These are phyloP conservation scores for Penstemon davidsonii DNA, from an alignment of 257 asterid species.

Conservation along the genomic window DNA sequence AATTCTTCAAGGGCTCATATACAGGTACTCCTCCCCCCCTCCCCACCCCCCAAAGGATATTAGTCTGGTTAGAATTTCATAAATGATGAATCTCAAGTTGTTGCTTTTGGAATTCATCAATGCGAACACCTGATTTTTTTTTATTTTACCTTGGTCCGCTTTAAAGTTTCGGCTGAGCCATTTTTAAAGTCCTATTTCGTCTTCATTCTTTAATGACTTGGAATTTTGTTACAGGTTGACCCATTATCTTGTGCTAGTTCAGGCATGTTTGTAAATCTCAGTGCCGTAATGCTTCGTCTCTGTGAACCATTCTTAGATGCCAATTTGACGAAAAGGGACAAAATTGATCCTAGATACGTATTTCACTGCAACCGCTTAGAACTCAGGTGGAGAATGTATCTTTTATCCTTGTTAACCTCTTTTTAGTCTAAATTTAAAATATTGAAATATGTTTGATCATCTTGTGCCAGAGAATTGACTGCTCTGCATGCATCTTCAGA, in stretches of 20 bases:
- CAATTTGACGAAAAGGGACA: conserved; percentile 79
- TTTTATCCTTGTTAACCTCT: conserved; percentile 9
- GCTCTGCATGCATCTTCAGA: conserved; percentile 97
- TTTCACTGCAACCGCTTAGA: conserved; percentile 67
- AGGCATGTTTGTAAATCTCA: conserved; percentile 93
- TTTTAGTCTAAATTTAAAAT: conserved; percentile 5
- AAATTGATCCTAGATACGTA: conserved; percentile 85
- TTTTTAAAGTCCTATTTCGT: not conserved
- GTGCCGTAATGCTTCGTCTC: conserved; percentile 89
- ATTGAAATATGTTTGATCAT: conserved; percentile 27
- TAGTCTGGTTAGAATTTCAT: not conserved
- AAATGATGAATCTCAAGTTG: not conserved
- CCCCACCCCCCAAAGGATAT: not conserved
- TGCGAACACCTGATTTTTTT: conserved; percentile 5
- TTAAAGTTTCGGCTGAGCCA: conserved; percentile 2
- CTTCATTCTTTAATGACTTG: conserved; percentile 16
- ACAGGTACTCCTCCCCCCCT: conserved; percentile 47
- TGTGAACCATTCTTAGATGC: conserved; percentile 95
- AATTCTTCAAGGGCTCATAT: conserved; percentile 90
- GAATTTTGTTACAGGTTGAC: conserved; percentile 64
- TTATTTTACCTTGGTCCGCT: conserved; percentile 11
- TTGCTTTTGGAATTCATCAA: not conserved
- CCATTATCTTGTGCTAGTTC: conserved; percentile 93
- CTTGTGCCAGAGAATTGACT: conserved; percentile 71
- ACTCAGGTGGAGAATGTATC: conserved; percentile 53